These are phyloP conservation scores for Furcasterigmium sp. DNA, from an alignment of 2,329 filamentous ascomycete species.

Conservation along the genomic window DNA sequence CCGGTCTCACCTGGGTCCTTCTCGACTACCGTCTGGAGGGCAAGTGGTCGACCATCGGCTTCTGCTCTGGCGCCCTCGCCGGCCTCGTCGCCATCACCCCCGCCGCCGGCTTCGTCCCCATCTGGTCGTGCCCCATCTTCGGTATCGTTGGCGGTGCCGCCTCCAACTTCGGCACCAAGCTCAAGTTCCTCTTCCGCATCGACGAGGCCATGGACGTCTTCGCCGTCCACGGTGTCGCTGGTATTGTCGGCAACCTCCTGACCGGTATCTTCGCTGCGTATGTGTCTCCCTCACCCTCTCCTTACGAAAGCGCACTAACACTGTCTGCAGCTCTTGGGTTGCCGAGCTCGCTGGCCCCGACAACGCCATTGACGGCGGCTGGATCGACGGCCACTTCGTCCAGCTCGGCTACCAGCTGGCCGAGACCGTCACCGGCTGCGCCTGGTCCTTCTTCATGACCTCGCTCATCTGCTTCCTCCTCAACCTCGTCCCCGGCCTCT, in stretches of 20 bases:
- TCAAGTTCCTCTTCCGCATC: slow-evolving; percentile 67
- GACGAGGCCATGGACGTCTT: slow-evolving; percentile 90
- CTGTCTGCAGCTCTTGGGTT: slow-evolving; percentile 53
- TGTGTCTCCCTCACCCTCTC: slow-evolving; percentile 26
- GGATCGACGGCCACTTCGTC: slow-evolving; percentile 66
- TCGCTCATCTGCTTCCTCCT: slow-evolving; percentile 65
- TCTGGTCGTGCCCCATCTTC: slow-evolving; percentile 54
- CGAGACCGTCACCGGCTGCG: slow-evolving; percentile 58
- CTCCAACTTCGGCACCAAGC: slow-evolving; percentile 84
- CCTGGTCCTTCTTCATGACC: slow-evolving; percentile 62
- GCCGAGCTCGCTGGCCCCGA: slow-evolving; percentile 66
- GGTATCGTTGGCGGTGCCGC: slow-evolving; percentile 57
- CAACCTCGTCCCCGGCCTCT: slow-evolving; percentile 66
- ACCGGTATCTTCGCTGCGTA: slow-evolving; percentile 73
- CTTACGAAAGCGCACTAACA: slow-evolving; percentile 4
- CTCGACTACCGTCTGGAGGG: slow-evolving; percentile 86
- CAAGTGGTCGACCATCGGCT: slow-evolving; percentile 91
- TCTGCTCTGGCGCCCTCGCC: slow-evolving; percentile 85
- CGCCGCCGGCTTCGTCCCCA: slow-evolving; percentile 74
- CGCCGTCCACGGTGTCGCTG: slow-evolving; percentile 81
- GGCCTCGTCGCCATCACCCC: slow-evolving; percentile 85
- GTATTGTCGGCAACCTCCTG: slow-evolving; percentile 73
- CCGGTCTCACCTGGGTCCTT: slow-evolving; percentile 77
- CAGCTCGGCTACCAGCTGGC: slow-evolving; percentile 69
- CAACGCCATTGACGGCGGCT: slow-evolving; percentile 51